Evolutionary conservation across 805 yeast species (phyloP).

Genomic region (Sugiyamaella lignohabitans): DNA sequence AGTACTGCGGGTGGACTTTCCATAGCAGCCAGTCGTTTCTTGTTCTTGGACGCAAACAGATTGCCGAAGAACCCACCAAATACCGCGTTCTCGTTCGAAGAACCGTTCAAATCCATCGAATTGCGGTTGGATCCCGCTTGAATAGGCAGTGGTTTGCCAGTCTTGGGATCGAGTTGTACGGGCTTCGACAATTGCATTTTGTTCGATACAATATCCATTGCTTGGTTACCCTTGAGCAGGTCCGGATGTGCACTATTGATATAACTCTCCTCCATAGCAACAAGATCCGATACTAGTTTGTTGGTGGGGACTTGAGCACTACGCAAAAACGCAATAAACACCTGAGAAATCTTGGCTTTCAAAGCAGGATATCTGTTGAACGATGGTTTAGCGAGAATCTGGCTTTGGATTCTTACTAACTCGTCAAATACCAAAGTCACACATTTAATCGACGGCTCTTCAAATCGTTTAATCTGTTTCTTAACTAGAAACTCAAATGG

Average conservation of each 20-base stretch:
- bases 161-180: slow-evolving; percentile 80
- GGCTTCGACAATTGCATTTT: slow-evolving; percentile 68
- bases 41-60: slow-evolving; percentile 84
- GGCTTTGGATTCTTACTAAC: slow-evolving; percentile 82
- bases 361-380: slow-evolving; percentile 88
- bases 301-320: slow-evolving; percentile 81
- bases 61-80: slow-evolving; percentile 88
- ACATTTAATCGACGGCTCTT: slow-evolving; percentile 87
- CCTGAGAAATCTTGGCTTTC: slow-evolving; percentile 77
- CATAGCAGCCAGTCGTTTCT: slow-evolving; percentile 87
- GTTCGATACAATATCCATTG: slow-evolving; percentile 87
- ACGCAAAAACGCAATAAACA: slow-evolving; percentile 74
- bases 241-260: slow-evolving; percentile 98
- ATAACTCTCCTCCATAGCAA: slow-evolving; percentile 80
- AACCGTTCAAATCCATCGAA: slow-evolving; percentile 16
- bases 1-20: slow-evolving; percentile 95
- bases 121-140: slow-evolving; percentile 19
- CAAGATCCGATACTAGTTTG: slow-evolving; percentile 75
- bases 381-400: slow-evolving; percentile 72
- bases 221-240: slow-evolving; percentile 87
- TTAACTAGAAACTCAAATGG: slow-evolving; percentile 93
- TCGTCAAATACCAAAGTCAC: slow-evolving; percentile 91
- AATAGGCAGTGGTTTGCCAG: slow-evolving; percentile 70
- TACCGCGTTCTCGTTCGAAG: slow-evolving; percentile 36
- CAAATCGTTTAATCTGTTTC: slow-evolving; percentile 88